Conservation (phyloP, 2,329 filamentous ascomycete genomes). For the Aureobasidium sp. region DNA sequence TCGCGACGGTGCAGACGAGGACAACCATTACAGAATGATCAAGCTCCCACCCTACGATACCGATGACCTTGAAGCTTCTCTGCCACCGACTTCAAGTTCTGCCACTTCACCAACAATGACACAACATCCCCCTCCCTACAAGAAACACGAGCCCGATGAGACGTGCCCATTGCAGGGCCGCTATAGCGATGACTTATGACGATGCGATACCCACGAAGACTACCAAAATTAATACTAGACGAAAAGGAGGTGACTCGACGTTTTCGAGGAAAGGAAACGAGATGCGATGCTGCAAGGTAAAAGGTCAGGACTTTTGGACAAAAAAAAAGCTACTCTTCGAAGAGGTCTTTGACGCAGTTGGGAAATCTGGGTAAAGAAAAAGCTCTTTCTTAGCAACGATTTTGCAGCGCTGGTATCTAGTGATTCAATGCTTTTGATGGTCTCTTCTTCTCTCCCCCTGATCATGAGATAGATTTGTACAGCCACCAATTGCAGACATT, state of each 20-base stretch:
- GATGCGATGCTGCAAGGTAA: not conserved
- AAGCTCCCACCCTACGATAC: slow-evolving; percentile 30
- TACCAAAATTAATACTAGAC: slow-evolving; percentile 1
- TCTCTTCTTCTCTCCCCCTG: not conserved
- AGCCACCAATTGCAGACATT: not conserved
- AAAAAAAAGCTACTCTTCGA: not conserved
- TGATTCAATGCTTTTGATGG: not conserved
- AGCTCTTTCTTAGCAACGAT: not conserved
- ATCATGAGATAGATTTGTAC: not conserved
- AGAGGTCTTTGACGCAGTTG: not conserved
- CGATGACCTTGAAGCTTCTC: slow-evolving; percentile 7
- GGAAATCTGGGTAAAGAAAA: not conserved
- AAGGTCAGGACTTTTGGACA: not conserved
- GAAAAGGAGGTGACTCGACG: not conserved
- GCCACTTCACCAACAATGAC: not conserved
- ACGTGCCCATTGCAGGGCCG: slow-evolving; percentile 1
- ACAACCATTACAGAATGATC: slow-evolving; percentile 65
- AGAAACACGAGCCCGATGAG: slow-evolving; percentile 11
- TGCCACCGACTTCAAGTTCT: slow-evolving; percentile 13
- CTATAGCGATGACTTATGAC: slow-evolving; percentile 12
- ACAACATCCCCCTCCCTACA: slow-evolving; percentile 16
- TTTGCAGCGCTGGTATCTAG: not conserved
- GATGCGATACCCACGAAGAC: not conserved
- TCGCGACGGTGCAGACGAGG: slow-evolving; percentile 80
- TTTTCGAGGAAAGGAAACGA: not conserved